Base-by-base conservation (phyloP, 192 early-diverging fungal species). In the Chytriomyces confervae region DNA sequence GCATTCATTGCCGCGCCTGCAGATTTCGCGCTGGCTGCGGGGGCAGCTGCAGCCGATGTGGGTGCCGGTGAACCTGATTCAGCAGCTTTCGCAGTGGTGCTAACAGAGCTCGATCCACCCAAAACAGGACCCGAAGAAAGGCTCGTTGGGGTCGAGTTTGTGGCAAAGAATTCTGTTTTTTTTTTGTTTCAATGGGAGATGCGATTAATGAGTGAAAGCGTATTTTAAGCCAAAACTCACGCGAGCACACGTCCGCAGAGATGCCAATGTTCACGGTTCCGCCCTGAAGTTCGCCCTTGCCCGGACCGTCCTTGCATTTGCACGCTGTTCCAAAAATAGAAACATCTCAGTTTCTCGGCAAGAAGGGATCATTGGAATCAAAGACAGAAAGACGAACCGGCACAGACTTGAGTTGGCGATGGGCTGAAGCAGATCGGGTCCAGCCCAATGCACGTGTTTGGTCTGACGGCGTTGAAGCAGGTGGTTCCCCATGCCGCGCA, bases 81-180 rank as follows among this genome's bases (percentile, higher is more conserved):
- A 4, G 66, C 69, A 51, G 50, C 20, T 51, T 50, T 70, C 18
- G 69, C 45, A 10, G 47, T 13, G 18, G 47, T 45, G 23, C 7
- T 51, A 13, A 50, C 18, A 18, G 69, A 20, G 47, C 27, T 51
- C 9, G 66, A 47, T 11, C 20, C 27, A 4, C 11, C 18, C n/a
- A 70, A 50, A 53, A 70, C 69, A 7, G 69, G 50, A 24, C 20
- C 69, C 20, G 11, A 7, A 24, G 50, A 23, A 50, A 29, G 50
- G 47, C 7, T 20, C 6, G 69, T 23, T 11, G 69, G 69, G 6
- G 69, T 70, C 23, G 45, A 48, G 69, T 70, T 70, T 47, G 69
- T 70, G 49, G 46, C 50, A 51, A 70, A 70, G 69, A 70, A 70
- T 53, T 70, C 49, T 68, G 29, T 23, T 27, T 13, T 64, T 64